Evolutionary conservation across 495 filamentous ascomycete genomes (phyloP).

Genomic region (Penicillium daleae): DNA sequence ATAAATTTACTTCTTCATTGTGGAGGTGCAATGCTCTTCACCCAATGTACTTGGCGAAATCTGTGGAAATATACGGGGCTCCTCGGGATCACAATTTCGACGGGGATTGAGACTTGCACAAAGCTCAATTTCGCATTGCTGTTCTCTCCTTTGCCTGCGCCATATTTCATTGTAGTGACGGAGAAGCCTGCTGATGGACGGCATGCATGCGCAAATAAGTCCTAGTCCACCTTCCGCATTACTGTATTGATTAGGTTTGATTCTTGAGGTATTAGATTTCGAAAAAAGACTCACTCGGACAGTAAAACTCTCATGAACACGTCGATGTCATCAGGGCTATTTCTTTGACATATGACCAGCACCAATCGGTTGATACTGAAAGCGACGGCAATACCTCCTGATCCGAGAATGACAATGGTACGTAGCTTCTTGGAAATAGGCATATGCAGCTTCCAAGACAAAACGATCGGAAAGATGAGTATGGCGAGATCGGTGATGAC

Average conservation of each 20-base stretch:
- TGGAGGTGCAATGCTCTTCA: neutral
- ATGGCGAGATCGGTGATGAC: conserved; percentile 41
- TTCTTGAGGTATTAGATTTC: neutral
- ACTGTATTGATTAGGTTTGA: neutral
- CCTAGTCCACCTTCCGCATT: conserved; percentile 12
- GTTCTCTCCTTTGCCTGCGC: neutral
- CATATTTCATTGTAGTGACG: neutral
- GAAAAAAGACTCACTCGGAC: conserved; percentile 4
- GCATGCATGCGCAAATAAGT: conserved; percentile 14
- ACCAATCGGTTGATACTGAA: conserved; percentile 39
- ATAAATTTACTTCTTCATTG: neutral
- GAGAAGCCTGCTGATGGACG: conserved; percentile 5
- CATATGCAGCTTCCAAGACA: conserved; percentile 39
- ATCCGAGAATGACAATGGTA: conserved; percentile 33
- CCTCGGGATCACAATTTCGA: neutral
- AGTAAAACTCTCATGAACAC: conserved; percentile 9
- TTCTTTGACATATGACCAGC: conserved; percentile 25
- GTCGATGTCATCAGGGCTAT: conserved; percentile 17
- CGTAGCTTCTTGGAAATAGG: conserved; percentile 31
- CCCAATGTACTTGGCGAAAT: neutral
- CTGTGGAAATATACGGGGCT: neutral
- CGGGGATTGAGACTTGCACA: neutral
- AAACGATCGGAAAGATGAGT: conserved; percentile 33
- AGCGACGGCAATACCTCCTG: conserved; percentile 37
- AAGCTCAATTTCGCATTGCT: neutral